Conservation (phyloP, 106 monocot genomes). For the Posidonia australis region DNA sequence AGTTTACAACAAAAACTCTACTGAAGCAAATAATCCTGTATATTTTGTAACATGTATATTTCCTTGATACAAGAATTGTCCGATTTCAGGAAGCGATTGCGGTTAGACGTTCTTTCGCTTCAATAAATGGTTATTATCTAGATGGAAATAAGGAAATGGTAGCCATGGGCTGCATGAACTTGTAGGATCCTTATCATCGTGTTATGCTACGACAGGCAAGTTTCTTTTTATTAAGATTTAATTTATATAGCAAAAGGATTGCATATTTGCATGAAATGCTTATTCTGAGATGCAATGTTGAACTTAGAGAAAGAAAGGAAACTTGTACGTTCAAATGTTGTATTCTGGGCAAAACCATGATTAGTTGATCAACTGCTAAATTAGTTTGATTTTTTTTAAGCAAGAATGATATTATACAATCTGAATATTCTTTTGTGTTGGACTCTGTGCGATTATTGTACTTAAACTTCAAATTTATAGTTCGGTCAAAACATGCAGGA, state of each 20-base stretch:
- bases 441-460: no score
- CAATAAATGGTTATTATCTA: constrained; percentile 59
- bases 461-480: no score
- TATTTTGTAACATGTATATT: neutral
- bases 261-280: neutral
- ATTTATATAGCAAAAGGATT: neutral
- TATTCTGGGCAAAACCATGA: no score
- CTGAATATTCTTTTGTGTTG: no score
- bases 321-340: no score
- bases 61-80: neutral
- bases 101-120: constrained; percentile 75
- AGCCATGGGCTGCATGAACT: constrained; percentile 85
- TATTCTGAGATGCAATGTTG: no score
- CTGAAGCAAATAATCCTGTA: neutral
- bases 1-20: neutral
- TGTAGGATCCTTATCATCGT: constrained; percentile 77
- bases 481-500: constrained; percentile 7
- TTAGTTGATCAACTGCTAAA: no score
- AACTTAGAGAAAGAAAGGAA: no score
- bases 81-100: constrained; percentile 74
- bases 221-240: neutral
- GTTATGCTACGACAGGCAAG: constrained; percentile 58
- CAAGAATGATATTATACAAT: no score
- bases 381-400: no score
- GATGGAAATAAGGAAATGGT: constrained; percentile 93